These are phyloP conservation scores for Nitzschia palea DNA, from an alignment of 108 stramenopile species.

Conservation along the genomic window DNA sequence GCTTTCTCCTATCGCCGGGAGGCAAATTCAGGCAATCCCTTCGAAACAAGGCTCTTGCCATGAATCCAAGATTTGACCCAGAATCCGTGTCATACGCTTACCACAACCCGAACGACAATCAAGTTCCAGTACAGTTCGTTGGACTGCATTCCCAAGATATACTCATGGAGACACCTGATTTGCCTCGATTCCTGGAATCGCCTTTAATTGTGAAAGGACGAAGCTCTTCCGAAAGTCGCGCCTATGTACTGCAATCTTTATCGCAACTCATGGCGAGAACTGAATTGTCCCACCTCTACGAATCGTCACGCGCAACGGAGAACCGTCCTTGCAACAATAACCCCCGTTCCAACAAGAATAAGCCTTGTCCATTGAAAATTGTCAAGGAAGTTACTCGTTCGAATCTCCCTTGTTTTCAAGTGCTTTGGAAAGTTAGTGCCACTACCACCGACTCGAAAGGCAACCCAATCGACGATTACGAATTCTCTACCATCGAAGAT, in stretches of 20 bases:
- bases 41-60: slow-evolving; percentile 52
- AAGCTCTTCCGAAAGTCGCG: slow-evolving; percentile 44
- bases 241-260: slow-evolving; percentile 52
- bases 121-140: slow-evolving; percentile 44
- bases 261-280: slow-evolving; percentile 53
- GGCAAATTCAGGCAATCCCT: slow-evolving; percentile 55
- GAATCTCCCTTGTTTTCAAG: slow-evolving; percentile 47
- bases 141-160: slow-evolving; percentile 21
- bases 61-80: slow-evolving; percentile 51
- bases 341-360: slow-evolving; percentile 24
- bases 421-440: slow-evolving; percentile 58
- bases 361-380: slow-evolving; percentile 51
- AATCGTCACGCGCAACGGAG: slow-evolving; percentile 23
- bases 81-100: slow-evolving; percentile 49
- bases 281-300: slow-evolving; percentile 36
- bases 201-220: slow-evolving; percentile 61
- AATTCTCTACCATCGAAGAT: slow-evolving; percentile 65
- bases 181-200: slow-evolving; percentile 37
- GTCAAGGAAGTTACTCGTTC: slow-evolving; percentile 38
- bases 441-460: slow-evolving; percentile 45
- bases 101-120: slow-evolving; percentile 66
- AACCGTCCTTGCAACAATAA: slow-evolving; percentile 1
- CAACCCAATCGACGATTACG: slow-evolving; percentile 48
- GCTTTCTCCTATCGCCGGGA: slow-evolving; percentile 46
- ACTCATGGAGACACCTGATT: slow-evolving; percentile 41